Percentiles rank a stretch among this genome's conserved stretches.
These are phyloP conservation scores for Lodderomyces pseudojiufengensis DNA, from an alignment of 1,139 yeast genomes.

Conservation along the genomic window DNA sequence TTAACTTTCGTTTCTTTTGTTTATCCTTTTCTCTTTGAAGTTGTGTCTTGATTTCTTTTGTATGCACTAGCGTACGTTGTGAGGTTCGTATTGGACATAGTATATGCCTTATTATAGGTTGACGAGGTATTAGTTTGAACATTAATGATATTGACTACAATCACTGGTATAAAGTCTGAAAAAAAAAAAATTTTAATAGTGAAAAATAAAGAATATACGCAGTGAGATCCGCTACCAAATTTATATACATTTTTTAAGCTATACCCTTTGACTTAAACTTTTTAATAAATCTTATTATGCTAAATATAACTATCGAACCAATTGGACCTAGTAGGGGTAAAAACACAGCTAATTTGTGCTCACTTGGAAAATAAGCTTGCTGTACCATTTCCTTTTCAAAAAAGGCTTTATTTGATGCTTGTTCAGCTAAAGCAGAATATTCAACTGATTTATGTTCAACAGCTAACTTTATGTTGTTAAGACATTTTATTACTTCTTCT, in stretches of 20 bases:
- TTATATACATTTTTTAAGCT: no score
- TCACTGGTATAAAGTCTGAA: no score
- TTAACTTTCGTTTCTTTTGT: conserved; percentile 14
- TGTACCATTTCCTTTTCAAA: conserved; percentile 94
- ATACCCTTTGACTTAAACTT: background rate
- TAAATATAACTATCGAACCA: conserved; percentile 62
- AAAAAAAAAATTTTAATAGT: no score
- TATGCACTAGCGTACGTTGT: conserved; percentile 3
- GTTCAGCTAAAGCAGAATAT: conserved; percentile 53
- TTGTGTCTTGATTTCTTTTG: conserved; percentile 4
- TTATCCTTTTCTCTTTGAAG: conserved; percentile 9
- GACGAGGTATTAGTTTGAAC: conserved; percentile 3
- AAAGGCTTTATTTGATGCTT: conserved; percentile 70
- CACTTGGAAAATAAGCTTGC: conserved; percentile 91
- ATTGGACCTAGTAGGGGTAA: conserved; percentile 87
- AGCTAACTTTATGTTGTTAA: conserved; percentile 32
- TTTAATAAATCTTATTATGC: conserved; percentile 36
- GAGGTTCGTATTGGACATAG: background rate
- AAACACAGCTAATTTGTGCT: conserved; percentile 90
- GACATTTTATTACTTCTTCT: conserved; percentile 40
- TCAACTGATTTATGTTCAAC: conserved; percentile 40
- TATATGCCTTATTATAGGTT: background rate
- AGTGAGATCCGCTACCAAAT: no score
- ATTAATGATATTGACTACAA: background rate
- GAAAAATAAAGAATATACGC: no score